Conservation (phyloP, 306 rosid species). For the Vigna radiata region DNA sequence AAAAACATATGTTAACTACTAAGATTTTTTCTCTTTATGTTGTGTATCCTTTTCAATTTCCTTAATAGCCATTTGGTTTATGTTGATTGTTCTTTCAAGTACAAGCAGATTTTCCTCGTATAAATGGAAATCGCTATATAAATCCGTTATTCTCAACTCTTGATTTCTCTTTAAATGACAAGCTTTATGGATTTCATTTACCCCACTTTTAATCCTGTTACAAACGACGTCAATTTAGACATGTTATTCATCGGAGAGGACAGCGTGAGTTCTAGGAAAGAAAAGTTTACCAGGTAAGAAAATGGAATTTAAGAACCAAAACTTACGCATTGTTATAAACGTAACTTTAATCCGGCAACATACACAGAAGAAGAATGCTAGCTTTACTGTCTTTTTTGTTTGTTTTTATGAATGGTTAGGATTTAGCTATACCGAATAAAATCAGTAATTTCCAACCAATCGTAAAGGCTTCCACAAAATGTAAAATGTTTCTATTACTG, state of each 20-base stretch:
- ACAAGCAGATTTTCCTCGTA: background rate
- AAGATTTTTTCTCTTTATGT: background rate
- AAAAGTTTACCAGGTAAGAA: background rate
- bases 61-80: background rate
- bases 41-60: background rate
- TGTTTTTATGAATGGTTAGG: no score
- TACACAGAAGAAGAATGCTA: background rate
- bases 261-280: background rate
- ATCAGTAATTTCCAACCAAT: no score
- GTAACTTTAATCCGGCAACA: background rate
- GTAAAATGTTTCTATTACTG: no score
- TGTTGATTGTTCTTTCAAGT: background rate
- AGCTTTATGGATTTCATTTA: background rate
- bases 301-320: background rate
- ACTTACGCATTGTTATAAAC: background rate
- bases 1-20: background rate
- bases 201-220: background rate
- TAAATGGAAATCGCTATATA: constrained; percentile 16
- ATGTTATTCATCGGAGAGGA: background rate
- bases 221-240: background rate
- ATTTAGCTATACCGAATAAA: no score
- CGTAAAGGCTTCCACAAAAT: no score
- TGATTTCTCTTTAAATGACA: background rate
- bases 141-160: background rate
- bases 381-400: no score